Evolutionary conservation across 2,329 filamentous ascomycete species (phyloP), one percentile per base, ranked within the genome.

Genomic region (Colletotrichum sp.): DNA sequence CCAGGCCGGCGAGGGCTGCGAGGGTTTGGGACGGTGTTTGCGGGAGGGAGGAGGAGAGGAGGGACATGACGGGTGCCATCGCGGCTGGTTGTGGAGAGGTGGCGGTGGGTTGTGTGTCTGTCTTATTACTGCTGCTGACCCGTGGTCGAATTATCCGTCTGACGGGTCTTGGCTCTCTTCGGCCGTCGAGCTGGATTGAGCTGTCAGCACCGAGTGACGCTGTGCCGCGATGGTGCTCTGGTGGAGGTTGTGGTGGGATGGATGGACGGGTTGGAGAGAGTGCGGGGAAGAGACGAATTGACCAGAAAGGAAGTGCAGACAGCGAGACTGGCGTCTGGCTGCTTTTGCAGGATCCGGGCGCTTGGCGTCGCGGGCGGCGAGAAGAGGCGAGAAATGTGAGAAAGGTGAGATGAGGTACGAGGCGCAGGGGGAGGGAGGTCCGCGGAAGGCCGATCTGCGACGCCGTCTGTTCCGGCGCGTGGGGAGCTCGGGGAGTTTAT

Each of bases 361-460:
- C 24, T 72, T 16, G 26, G 52, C 36, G 13, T 34, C 26, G 21
- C 38, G 24, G 26, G 3, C 16, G 34, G 28, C 16, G 34, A 43
- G 3, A 34, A 34, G 57, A 52, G n/a, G 57, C 21, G 26, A 70
- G 52, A 24, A 18, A 32, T 3, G 28, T 15, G 30, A 70, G 61
- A 26, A 34, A 64, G 21, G 34, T 64, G 60, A 24, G 26, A 12
- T 16, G 65, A 26, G 15, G 10, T 34, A 18, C 26, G 57, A 32
- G 63, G 64, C 64, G 43, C 38, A 67, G 67, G 34, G 70, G 24
- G 58, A n/a, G 6, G 34, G 34, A 61, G 36, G 57, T 68, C 64
- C 64, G 70, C 73, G 64, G 64, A 64, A 15, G 34, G 48, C 70
- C 74, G 65, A 76, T 74, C 70, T 76, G 74, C 64, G 74, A 76